These are phyloP conservation scores for Protea cynaroides DNA, from an alignment of 164 flowering plant species.

Conservation along the genomic window DNA sequence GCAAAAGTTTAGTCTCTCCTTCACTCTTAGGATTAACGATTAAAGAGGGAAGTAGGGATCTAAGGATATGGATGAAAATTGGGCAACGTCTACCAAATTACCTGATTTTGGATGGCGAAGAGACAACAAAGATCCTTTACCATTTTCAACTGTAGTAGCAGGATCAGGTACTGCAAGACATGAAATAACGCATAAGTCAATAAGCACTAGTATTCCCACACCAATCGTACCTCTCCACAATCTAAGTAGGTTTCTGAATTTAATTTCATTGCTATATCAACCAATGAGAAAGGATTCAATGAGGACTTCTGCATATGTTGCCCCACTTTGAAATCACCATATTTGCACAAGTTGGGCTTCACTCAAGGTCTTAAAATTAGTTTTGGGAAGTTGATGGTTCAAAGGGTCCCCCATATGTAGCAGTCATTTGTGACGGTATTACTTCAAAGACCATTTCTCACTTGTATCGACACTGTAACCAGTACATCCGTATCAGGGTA, in stretches of 20 bases:
- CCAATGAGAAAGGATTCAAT: neutral
- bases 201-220: neutral
- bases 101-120: constrained; percentile 85
- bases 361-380: neutral
- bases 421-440: neutral
- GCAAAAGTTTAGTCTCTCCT: neutral
- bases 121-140: constrained; percentile 40
- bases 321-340: neutral
- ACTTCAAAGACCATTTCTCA: too few species aligned
- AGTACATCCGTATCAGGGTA: neutral
- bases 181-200: neutral
- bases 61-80: too few species aligned
- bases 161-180: neutral
- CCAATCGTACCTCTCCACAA: neutral
- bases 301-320: neutral
- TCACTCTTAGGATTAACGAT: neutral
- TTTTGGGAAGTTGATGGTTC: too few species aligned
- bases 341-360: neutral
- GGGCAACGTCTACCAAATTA: constrained; percentile 14
- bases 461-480: neutral
- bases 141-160: constrained; percentile 24
- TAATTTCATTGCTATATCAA: neutral
- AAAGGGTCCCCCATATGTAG: neutral
- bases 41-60: neutral
- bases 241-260: neutral